Evolutionary conservation across 169 alveolate genomes (phyloP), one percentile per base, ranked within the genome.

Genomic region (Plasmodium billcollinsi): DNA sequence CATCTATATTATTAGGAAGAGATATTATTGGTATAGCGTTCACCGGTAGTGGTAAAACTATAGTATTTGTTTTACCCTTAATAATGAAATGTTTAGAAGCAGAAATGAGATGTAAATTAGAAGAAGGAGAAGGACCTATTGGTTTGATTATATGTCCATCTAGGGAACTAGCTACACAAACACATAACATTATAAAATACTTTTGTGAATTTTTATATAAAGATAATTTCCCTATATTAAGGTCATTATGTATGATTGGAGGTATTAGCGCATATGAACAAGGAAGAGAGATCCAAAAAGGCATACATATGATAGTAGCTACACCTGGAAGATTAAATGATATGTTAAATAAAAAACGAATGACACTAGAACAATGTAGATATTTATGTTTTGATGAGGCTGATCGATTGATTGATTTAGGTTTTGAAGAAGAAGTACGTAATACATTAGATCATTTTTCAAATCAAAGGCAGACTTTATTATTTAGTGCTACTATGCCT

Each of bases 321-420:
- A 98, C 99, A 6, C 99, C 99, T 0, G 99, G 99, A 3, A 88
- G 99, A 69, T 88, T 98, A 50, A 98, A 97, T 29, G 99, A 98
- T 76, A 94, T 98, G 96, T 94, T 99, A 74, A 95, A 93, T 88
- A 94, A 93, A 90, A 94, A 95, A 73, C 95, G 96, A 58, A 94
- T 98, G 89, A 90, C 96, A 12, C 91, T 99, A 88, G 94, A 94
- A 72, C 97, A 96, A 70, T 97, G 99, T 89, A 93, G 94, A 76
- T 97, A 93, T 80, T 94, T 98, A 75, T 98, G 98, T 21, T 92
- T 99, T 61, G 99, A 99, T 93, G 99, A 99, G 92, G 99, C 99
- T 4, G 99, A 99, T 93, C 92, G 97, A 66, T 91, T 98, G 96
- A 94, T 98, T 24, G 99, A 98, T 88, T 89, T 96, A 96, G 99